A percentile compares a stretch with the other conserved stretches of the same genome.
Evolutionary conservation across 306 rosid genomes (phyloP).

Genomic region (Crotalaria pallida): DNA sequence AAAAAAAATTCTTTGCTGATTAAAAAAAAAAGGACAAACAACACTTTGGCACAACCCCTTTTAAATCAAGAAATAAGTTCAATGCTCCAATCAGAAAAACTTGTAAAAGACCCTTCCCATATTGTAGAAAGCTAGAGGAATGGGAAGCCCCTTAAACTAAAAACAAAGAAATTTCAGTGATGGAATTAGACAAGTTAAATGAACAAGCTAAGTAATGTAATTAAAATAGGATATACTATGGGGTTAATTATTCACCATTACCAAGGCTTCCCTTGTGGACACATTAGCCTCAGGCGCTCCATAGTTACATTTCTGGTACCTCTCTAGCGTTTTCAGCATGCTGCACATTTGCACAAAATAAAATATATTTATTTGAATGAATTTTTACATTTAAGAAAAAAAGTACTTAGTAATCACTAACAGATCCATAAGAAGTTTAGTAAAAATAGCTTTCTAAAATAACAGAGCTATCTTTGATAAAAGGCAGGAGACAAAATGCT

Average conservation of each 20-base stretch:
- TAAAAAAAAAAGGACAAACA: too few relatives aligned
- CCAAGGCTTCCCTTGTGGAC: conserved; percentile 92
- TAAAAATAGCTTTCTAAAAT: not conserved
- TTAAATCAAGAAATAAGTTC: too few relatives aligned
- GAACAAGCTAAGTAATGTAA: not conserved
- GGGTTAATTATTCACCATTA: conserved; percentile 35
- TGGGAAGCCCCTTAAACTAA: too few relatives aligned
- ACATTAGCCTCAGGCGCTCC: conserved; percentile 88
- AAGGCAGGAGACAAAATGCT: not conserved
- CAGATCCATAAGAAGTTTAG: not conserved
- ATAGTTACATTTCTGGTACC: conserved; percentile 96
- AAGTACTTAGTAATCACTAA: not conserved
- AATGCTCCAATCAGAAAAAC: too few relatives aligned
- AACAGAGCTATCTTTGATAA: not conserved
- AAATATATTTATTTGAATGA: not conserved
- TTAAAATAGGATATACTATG: not conserved
- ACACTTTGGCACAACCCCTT: too few relatives aligned
- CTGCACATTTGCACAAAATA: conserved; percentile 30
- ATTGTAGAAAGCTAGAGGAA: too few relatives aligned
- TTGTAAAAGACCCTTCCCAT: too few relatives aligned
- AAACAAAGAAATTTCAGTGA: not conserved
- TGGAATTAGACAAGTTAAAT: not conserved
- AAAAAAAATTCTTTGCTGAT: too few relatives aligned
- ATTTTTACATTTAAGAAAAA: not conserved
- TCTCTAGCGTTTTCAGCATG: conserved; percentile 99